Percentiles rank a stretch among this genome's conserved stretches.
Conservation (phyloP, 129 eudicot species). For the Gnaphalium uliginosum region DNA sequence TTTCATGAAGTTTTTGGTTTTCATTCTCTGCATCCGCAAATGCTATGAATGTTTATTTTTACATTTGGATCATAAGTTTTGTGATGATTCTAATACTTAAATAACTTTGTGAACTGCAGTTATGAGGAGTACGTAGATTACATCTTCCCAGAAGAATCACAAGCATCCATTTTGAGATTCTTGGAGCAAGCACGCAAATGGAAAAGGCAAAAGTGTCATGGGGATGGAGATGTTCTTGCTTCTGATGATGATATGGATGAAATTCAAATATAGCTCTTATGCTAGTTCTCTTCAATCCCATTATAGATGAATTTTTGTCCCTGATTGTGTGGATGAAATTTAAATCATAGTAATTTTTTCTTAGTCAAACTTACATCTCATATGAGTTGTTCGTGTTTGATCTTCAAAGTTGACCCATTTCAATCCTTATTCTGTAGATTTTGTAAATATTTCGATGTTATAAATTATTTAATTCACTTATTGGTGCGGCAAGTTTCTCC, state of each 20-base stretch:
- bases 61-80: neutral
- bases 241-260: constrained; percentile 26
- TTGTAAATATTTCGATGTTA: no score
- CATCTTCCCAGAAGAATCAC: constrained; percentile 81
- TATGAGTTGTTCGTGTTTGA: no score
- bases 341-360: no score
- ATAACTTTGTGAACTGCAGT: constrained; percentile 37
- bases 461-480: no score
- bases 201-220: constrained; percentile 63
- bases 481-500: no score
- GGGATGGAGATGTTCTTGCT: neutral
- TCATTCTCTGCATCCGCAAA: neutral
- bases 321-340: no score
- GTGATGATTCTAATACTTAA: neutral
- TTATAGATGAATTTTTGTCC: neutral
- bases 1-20: neutral
- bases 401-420: no score
- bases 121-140: constrained; percentile 90
- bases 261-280: neutral
- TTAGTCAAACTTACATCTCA: no score
- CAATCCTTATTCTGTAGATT: no score
- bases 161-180: constrained; percentile 63
- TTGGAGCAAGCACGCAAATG: constrained; percentile 82
- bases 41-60: neutral
- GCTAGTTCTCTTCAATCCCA: constrained; percentile 7